Percentiles rank a stretch among this genome's conserved stretches.
These are phyloP conservation scores for Astragalus membranaceus DNA, from an alignment of 306 rosid genomes.

Conservation along the genomic window DNA sequence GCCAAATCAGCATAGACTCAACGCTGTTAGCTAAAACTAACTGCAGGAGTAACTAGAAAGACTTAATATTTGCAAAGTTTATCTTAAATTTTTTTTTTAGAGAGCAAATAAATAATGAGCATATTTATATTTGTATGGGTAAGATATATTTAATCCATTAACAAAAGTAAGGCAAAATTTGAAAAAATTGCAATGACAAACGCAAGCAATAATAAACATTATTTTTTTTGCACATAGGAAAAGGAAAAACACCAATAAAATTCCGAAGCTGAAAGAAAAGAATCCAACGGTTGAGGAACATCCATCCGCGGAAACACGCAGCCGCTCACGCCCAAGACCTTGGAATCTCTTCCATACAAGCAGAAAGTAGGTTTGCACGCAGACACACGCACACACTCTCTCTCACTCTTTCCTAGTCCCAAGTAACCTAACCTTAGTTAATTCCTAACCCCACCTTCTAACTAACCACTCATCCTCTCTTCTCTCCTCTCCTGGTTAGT, in stretches of 20 bases:
- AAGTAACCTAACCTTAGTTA: slow-evolving; percentile 49
- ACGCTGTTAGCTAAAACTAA: too few species aligned
- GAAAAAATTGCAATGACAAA: too few species aligned
- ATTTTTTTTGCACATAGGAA: background rate
- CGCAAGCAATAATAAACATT: background rate
- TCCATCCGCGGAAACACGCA: slow-evolving; percentile 99
- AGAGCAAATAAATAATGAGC: too few species aligned
- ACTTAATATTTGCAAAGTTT: too few species aligned
- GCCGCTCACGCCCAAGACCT: slow-evolving; percentile 88
- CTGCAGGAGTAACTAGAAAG: too few species aligned
- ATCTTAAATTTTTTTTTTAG: too few species aligned
- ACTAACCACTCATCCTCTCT: background rate
- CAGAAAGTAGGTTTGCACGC: slow-evolving; percentile 12
- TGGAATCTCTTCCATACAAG: slow-evolving; percentile 60
- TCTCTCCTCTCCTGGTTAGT: background rate
- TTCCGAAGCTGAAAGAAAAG: background rate
- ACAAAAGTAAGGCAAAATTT: too few species aligned
- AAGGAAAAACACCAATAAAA: too few species aligned
- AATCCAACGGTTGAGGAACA: slow-evolving; percentile 90
- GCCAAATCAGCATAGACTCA: too few species aligned
- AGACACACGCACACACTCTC: background rate
- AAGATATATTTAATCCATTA: too few species aligned
- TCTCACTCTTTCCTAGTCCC: background rate
- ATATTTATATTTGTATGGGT: too few species aligned
- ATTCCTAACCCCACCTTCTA: background rate